Evolutionary conservation across 257 asterid genomes (phyloP), one percentile per base, ranked within the genome.

Genomic region (Haberlea rhodopensis): DNA sequence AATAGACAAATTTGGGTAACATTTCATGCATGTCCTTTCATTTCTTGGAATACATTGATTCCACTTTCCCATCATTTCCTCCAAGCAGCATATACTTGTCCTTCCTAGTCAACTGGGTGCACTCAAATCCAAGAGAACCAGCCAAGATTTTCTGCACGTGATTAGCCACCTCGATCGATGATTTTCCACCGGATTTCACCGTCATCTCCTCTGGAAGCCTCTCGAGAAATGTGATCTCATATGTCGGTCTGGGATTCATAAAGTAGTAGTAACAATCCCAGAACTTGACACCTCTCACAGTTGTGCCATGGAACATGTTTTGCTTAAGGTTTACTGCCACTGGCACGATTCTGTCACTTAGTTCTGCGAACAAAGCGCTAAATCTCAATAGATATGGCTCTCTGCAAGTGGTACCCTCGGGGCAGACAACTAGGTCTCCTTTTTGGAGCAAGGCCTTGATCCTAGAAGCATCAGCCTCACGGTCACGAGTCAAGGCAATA

Each of bases 61-160:
- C 97, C 78, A 94, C 96, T 75, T 86, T 94, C 26, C 99, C 99
- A 74, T 94, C 99, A 70, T 90, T 94, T 69, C 99, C 99, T 49
- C 97, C 99, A 48, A 94, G 97, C 81, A 90, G 76, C 87, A 94
- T 53, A 22, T 94, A 94, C 90, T 94, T 94, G 56, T 94, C 99
- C 73, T 94, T 94, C 80, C 99, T 82, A 0, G 99, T 94, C 83
- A 94, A 61, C 73, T 94, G 96, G 37, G 97, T 94, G 67, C 97
- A 79, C 76, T 94, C 97, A 68, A 94, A 94, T 16, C 99, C 99
- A 26, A 94, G 83, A 0, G 87, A 79, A 20, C 86, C 96, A 3
- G 79, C 95, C 77, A 94, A 59, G 5, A 85, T 66, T 79, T 74
- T 94, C 86, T 94, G 99, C 68, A 94, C 96, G 20, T 94, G 89